Conservation (phyloP, 2,329 filamentous ascomycete species). For the Botrytis fabae region DNA sequence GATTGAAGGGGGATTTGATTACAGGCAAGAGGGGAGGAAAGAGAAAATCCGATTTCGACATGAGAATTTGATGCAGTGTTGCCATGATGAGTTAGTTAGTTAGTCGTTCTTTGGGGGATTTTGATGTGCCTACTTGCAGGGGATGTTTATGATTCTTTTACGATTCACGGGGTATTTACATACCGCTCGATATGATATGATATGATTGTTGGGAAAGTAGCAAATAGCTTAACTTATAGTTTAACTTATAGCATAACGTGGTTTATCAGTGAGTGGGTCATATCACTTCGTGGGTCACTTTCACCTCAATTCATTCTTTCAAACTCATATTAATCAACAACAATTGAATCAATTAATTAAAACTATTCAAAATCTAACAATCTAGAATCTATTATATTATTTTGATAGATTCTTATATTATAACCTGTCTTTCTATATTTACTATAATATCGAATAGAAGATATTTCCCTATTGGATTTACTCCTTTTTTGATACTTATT, state of each 20-base stretch:
- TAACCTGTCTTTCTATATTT: no score
- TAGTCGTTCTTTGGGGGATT: background rate
- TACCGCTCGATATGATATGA: background rate
- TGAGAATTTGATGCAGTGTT: background rate
- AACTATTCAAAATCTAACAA: no score
- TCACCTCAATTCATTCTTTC: no score
- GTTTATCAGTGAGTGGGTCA: no score
- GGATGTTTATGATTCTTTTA: slow-evolving; percentile 12
- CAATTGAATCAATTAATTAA: no score
- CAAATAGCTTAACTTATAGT: background rate
- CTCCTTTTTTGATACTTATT: no score
- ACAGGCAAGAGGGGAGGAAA: background rate
- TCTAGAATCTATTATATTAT: no score
- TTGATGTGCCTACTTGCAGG: background rate
- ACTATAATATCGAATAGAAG: no score
- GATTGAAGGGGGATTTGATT: background rate
- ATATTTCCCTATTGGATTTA: no score
- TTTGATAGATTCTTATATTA: no score
- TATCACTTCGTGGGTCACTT: no score
- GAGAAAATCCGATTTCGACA: background rate
- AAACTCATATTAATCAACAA: no score
- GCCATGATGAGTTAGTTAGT: background rate
- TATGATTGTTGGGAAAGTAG: background rate
- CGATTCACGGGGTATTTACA: background rate
- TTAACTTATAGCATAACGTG: background rate